phyloP scores from a whole-genome alignment of 495 filamentous ascomycete genomes.

The Lepidopterella palustris region DNA sequence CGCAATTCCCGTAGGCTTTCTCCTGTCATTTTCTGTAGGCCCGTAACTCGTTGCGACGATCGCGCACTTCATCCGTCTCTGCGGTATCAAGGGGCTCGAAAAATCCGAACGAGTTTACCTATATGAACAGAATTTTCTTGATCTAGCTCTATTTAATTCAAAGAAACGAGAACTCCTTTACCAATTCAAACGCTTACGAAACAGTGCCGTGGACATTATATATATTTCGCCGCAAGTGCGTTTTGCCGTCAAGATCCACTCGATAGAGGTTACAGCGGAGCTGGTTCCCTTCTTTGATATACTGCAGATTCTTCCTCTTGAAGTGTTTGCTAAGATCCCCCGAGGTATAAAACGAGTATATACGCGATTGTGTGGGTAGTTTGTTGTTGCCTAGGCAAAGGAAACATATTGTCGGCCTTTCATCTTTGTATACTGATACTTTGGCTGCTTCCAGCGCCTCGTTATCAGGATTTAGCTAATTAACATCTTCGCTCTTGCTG shows the following conservation, averaged over 20 bases:
- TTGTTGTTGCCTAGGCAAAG: conserved; percentile 36
- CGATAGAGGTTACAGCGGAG: conserved; percentile 20
- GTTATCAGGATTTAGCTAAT: conserved; percentile 3
- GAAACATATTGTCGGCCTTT: conserved; percentile 39
- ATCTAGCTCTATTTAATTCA: no score
- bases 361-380: conserved; percentile 31
- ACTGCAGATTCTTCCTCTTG: conserved; percentile 37
- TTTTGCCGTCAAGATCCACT: conserved; percentile 20
- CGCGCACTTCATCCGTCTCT: no score
- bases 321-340: conserved; percentile 39
- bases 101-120: no score
- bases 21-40: no score
- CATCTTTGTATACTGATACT: conserved; percentile 31
- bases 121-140: no score
- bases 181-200: no score
- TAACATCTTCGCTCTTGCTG: conserved; percentile 9
- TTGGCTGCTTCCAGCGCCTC: conserved; percentile 25
- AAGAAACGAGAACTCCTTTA: no score
- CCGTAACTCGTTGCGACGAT: no score
- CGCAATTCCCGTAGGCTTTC: no score
- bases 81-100: no score
- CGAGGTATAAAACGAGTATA: conserved; percentile 27
- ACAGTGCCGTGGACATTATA: conserved; percentile 23
- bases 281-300: conserved; percentile 28
- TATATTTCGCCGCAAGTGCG: conserved; percentile 26